Percentiles rank a stretch among this genome's conserved stretches.
Evolutionary conservation across 2,329 filamentous ascomycete species (phyloP).

Genomic region (Claviceps pusilla): DNA sequence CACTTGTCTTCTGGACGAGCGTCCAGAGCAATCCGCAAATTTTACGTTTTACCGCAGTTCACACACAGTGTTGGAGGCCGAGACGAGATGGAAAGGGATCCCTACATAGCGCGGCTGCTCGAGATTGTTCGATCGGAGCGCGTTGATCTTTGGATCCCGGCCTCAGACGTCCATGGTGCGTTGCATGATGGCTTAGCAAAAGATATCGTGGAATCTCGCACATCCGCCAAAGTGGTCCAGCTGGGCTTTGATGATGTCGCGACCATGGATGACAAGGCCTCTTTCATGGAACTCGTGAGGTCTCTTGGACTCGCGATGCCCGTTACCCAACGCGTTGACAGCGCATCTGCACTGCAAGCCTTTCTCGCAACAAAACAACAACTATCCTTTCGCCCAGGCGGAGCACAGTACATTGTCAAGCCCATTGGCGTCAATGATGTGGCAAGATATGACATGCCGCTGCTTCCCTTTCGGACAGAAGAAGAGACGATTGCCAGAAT

Average conservation of each 20-base stretch:
- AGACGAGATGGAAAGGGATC: slow-evolving; percentile 14
- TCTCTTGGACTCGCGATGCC: slow-evolving; percentile 39
- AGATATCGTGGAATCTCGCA: slow-evolving; percentile 42
- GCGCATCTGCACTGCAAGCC: slow-evolving; percentile 33
- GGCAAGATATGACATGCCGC: slow-evolving; percentile 44
- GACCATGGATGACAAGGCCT: slow-evolving; percentile 47
- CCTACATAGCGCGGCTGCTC: slow-evolving; percentile 42
- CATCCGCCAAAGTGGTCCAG: slow-evolving; percentile 47
- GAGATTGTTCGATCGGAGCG: slow-evolving; percentile 43
- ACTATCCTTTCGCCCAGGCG: slow-evolving; percentile 10
- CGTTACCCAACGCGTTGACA: slow-evolving; percentile 37
- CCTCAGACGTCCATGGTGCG: slow-evolving; percentile 51
- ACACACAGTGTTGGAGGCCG: slow-evolving; percentile 3
- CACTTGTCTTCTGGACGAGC: slow-evolving; percentile 37
- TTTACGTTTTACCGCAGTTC: slow-evolving; percentile 30
- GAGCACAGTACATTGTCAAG: slow-evolving; percentile 48
- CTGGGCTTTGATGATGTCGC: slow-evolving; percentile 41
- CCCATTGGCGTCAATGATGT: slow-evolving; percentile 47
- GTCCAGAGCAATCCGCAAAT: slow-evolving; percentile 39
- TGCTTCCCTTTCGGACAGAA: slow-evolving; percentile 41
- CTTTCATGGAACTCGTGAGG: slow-evolving; percentile 45
- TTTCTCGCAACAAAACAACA: slow-evolving; percentile 28
- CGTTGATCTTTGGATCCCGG: slow-evolving; percentile 59
- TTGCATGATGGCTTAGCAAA: slow-evolving; percentile 53
- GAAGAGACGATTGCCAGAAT: slow-evolving; percentile 43